These are phyloP conservation scores for Lineolata rhizophorae DNA, from an alignment of 495 filamentous ascomycete genomes.

Conservation along the genomic window DNA sequence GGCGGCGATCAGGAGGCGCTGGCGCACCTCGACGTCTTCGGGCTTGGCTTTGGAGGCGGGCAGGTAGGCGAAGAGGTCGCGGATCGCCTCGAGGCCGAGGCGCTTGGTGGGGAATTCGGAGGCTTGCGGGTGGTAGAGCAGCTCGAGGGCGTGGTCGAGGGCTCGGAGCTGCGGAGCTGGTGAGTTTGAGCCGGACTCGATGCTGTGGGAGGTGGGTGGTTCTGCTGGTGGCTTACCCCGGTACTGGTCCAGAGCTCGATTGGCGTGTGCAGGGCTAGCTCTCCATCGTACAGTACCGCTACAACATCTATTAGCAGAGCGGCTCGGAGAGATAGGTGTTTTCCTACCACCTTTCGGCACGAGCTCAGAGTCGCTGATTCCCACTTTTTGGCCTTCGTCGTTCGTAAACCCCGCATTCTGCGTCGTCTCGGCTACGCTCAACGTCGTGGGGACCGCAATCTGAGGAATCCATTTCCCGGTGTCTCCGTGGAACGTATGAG, in stretches of 20 bases:
- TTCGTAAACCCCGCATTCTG: slow-evolving; percentile 22
- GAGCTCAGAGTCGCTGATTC: slow-evolving; percentile 10
- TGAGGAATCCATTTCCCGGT: slow-evolving; percentile 21
- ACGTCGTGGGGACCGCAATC: slow-evolving; percentile 27
- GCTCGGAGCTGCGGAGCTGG: slow-evolving; percentile 19
- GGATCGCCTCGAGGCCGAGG: slow-evolving; percentile 18
- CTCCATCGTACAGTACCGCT: no score
- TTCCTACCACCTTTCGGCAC: slow-evolving; percentile 16
- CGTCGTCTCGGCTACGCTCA: slow-evolving; percentile 26
- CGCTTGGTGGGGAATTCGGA: slow-evolving; percentile 23
- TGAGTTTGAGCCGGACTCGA: no score
- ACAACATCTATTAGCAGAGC: no score
- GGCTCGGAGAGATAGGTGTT: no score
- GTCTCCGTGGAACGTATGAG: slow-evolving; percentile 20
- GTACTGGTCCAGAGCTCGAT: no score
- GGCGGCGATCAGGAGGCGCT: slow-evolving; percentile 23
- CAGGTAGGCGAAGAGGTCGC: slow-evolving; percentile 21
- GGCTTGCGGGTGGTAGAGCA: slow-evolving; percentile 25
- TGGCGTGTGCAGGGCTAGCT: no score
- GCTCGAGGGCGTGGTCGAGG: slow-evolving; percentile 27
- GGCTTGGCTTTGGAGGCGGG: slow-evolving; percentile 20
- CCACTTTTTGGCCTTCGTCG: slow-evolving; percentile 20
- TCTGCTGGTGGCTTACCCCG: no score
- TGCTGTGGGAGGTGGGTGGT: no score
- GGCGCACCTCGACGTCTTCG: slow-evolving; percentile 21